Percentiles rank a stretch among this genome's conserved stretches.
phyloP scores from a whole-genome alignment of 495 filamentous ascomycete species.

The Aspergillus taichungensis region DNA sequence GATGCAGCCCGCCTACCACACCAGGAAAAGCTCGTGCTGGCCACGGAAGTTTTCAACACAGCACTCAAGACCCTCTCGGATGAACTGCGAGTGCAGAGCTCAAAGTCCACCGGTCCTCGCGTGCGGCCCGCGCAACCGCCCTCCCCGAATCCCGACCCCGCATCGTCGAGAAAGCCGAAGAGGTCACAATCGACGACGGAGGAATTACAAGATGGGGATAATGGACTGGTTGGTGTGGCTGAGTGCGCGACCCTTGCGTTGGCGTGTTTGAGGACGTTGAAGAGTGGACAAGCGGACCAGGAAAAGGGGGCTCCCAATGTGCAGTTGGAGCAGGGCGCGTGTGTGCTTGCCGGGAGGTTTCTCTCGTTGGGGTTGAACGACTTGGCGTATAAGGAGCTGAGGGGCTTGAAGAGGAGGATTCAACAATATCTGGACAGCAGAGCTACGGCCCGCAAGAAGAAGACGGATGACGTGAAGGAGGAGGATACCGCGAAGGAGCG shows the following conservation, averaged over 20 bases:
- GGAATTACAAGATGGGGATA: conserved; percentile 16
- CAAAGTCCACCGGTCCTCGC: conserved; percentile 9
- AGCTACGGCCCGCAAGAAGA: conserved; percentile 15
- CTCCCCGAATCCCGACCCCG: conserved; percentile 43
- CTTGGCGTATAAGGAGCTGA: conserved; percentile 68
- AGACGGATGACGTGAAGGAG: conserved; percentile 11
- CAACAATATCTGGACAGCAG: conserved; percentile 29
- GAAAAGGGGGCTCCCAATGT: conserved; percentile 48
- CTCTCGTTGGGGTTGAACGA: conserved; percentile 65
- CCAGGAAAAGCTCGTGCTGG: conserved; percentile 60
- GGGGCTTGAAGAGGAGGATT: conserved; percentile 55
- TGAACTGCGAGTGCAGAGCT: conserved; percentile 45
- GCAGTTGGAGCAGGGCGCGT: conserved; percentile 79
- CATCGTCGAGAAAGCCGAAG: conserved; percentile 30
- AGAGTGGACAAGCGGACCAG: conserved; percentile 39
- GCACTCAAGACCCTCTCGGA: conserved; percentile 66
- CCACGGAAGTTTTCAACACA: conserved; percentile 74
- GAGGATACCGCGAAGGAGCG: conserved; percentile 34
- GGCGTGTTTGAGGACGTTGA: conserved; percentile 53
- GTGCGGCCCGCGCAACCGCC: conserved; percentile 30
- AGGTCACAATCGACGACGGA: conserved; percentile 1
- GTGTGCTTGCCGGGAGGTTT: conserved; percentile 63
- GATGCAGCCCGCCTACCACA: conserved; percentile 36
- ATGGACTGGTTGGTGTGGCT: conserved; percentile 38
- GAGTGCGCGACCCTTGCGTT: conserved; percentile 74